A percentile compares a stretch with the other conserved stretches of the same genome.
These are phyloP conservation scores for Myotisia sp. DNA, from an alignment of 2,329 filamentous ascomycete genomes.

Conservation along the genomic window DNA sequence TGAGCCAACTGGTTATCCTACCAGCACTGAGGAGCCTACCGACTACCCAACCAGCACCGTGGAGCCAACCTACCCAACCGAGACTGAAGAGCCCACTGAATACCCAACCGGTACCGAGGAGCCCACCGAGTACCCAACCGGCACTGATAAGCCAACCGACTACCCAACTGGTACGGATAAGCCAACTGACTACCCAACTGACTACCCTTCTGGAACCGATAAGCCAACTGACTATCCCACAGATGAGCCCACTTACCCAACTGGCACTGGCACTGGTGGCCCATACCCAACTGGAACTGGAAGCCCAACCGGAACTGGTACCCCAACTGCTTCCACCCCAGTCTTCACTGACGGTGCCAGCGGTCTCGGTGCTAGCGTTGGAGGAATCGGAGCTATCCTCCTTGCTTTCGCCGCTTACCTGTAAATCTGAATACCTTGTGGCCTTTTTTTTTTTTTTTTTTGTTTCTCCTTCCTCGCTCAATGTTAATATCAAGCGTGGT, in stretches of 20 bases:
- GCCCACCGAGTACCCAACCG: conserved; percentile 1
- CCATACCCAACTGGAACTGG: conserved; percentile 6
- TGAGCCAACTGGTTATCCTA: conserved; percentile 2
- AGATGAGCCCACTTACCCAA: conserved; percentile 5
- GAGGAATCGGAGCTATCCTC: conserved; percentile 13
- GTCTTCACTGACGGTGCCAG: conserved; percentile 11
- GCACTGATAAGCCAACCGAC: background rate
- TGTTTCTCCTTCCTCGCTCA: too few relatives aligned
- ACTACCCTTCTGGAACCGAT: too few relatives aligned
- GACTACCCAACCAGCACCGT: conserved; percentile 1
- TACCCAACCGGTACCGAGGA: conserved; percentile 1
- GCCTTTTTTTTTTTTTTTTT: too few relatives aligned
- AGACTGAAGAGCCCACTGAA: background rate
- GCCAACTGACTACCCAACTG: background rate
- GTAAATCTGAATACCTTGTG: conserved; percentile 23
- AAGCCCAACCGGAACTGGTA: conserved; percentile 7
- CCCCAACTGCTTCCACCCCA: conserved; percentile 13
- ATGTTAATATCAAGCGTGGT: too few relatives aligned
- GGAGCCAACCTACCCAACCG: background rate
- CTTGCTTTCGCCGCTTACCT: conserved; percentile 27
- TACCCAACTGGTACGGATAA: conserved; percentile 1
- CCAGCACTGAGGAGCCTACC: conserved; percentile 5
- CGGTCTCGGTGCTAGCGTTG: conserved; percentile 10
- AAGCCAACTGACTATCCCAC: conserved; percentile 4
- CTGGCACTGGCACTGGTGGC: conserved; percentile 8